These are phyloP conservation scores for Mallotus japonicus DNA, from an alignment of 441 rosid genomes.

Conservation along the genomic window DNA sequence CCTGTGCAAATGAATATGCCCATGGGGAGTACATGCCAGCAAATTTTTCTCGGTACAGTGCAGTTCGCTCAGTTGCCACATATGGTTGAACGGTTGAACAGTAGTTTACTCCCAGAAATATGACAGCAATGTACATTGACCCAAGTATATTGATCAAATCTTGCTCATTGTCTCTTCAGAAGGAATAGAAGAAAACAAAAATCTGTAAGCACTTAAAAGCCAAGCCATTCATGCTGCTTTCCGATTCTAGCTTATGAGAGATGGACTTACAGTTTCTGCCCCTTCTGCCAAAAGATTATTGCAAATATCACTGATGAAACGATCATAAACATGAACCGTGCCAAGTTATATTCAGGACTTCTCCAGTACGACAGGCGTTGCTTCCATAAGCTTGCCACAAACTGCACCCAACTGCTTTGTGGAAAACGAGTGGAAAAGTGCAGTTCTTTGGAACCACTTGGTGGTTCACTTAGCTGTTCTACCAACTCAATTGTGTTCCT, in stretches of 20 bases:
- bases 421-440: slow-evolving; percentile 46
- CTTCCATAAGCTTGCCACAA: slow-evolving; percentile 70
- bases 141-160: slow-evolving; percentile 54
- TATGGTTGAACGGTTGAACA: slow-evolving; percentile 48
- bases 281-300: slow-evolving; percentile 61
- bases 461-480: slow-evolving; percentile 36
- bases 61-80: slow-evolving; percentile 53
- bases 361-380: slow-evolving; percentile 72
- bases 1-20: slow-evolving; percentile 74
- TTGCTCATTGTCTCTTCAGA: slow-evolving; percentile 51
- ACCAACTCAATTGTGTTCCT: slow-evolving; percentile 42
- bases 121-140: slow-evolving; percentile 41
- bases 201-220: background rate
- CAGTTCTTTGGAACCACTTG: slow-evolving; percentile 45
- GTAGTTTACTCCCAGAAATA: slow-evolving; percentile 55
- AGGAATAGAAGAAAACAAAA: background rate
- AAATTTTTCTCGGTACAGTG: slow-evolving; percentile 62
- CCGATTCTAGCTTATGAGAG: background rate
- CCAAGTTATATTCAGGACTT: slow-evolving; percentile 62
- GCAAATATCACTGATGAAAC: slow-evolving; percentile 42
- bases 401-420: slow-evolving; percentile 48
- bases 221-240: background rate
- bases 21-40: slow-evolving; percentile 69
- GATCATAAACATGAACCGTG: slow-evolving; percentile 38
- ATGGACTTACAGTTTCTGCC: slow-evolving; percentile 46